Conservation (phyloP, 306 rosid species). For the Trichosanthes cucumerina region DNA sequence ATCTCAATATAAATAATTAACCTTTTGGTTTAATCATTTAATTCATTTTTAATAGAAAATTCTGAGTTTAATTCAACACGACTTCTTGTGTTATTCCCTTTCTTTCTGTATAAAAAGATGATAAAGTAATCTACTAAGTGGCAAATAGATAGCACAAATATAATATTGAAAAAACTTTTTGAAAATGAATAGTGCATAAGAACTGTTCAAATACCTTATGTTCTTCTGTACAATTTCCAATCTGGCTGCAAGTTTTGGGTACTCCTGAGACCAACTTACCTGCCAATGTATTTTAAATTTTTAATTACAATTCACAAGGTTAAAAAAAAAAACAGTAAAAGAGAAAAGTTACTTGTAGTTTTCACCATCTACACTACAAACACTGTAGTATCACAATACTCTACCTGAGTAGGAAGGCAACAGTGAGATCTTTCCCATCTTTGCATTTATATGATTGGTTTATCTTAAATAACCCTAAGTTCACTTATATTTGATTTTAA, state of each 20-base stretch:
- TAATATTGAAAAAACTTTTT: background rate
- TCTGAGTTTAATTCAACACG: background rate
- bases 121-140: background rate
- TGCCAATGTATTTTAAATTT: background rate
- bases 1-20: background rate
- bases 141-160: background rate
- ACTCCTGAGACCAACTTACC: conserved; percentile 44
- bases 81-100: background rate
- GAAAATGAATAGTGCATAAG: background rate
- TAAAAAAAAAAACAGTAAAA: background rate
- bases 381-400: background rate
- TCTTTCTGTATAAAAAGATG: background rate
- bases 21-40: background rate
- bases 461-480: too few relatives aligned
- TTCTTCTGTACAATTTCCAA: conserved; percentile 46
- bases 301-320: background rate
- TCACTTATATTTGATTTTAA: too few relatives aligned
- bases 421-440: background rate
- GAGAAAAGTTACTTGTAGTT: background rate
- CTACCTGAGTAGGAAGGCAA: background rate
- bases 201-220: conserved; percentile 32
- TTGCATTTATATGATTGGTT: background rate
- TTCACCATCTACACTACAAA: background rate
- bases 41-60: background rate
- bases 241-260: conserved; percentile 42